Evolutionary conservation across 306 rosid species (phyloP).

Genomic region (Neltuma alba): DNA sequence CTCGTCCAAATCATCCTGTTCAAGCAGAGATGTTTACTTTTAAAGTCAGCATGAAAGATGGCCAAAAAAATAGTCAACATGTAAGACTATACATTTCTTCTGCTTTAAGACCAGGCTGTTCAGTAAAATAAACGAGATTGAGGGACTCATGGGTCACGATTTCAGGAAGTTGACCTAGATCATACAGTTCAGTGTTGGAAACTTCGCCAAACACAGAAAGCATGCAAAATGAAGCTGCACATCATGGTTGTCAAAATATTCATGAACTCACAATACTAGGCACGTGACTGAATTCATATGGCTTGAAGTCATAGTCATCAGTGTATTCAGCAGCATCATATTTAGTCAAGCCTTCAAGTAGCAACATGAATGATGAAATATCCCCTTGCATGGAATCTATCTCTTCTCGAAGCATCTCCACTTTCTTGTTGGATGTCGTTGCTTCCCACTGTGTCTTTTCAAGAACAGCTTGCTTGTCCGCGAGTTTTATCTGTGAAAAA

Average conservation of each 20-base stretch:
- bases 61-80: neutral
- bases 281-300: constrained; percentile 28
- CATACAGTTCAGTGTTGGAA: constrained; percentile 37
- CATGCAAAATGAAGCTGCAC: constrained; percentile 10
- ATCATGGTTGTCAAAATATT: constrained; percentile 30
- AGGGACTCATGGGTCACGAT: constrained; percentile 42
- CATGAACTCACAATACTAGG: constrained; percentile 39
- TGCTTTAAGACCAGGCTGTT: constrained; percentile 15
- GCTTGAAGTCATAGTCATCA: constrained; percentile 42
- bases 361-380: constrained; percentile 41
- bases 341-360: constrained; percentile 71
- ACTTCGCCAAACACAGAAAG: constrained; percentile 28
- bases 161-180: constrained; percentile 38
- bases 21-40: constrained; percentile 27
- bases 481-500: constrained; percentile 77
- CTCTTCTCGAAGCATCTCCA: constrained; percentile 35
- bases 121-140: neutral
- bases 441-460: constrained; percentile 93
- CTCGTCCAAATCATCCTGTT: constrained; percentile 87
- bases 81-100: constrained; percentile 10
- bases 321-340: constrained; percentile 30
- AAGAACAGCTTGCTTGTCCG: constrained; percentile 95
- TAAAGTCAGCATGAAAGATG: neutral
- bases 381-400: constrained; percentile 45
- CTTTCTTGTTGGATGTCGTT: constrained; percentile 61